Evolutionary conservation across 345 rosid species (phyloP).

Genomic region (Lumnitzera littorea): DNA sequence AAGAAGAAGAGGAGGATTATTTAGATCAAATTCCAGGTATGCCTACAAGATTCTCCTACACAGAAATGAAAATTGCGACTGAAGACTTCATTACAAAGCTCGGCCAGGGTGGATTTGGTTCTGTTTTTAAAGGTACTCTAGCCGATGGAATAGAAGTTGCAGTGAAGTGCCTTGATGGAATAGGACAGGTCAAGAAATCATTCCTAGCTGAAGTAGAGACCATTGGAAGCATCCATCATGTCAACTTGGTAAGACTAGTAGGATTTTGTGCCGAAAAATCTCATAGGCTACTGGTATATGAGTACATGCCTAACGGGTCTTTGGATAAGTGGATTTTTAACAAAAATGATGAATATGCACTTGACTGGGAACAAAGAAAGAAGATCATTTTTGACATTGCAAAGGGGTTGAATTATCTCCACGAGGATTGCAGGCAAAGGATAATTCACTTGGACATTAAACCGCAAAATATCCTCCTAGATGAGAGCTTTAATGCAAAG

Average conservation of each 20-base stretch:
- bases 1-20: conserved; percentile 11
- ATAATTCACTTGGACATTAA: conserved; percentile 12
- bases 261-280: conserved; percentile 22
- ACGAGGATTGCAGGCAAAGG: conserved; percentile 21
- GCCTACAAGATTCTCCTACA: conserved; percentile 19
- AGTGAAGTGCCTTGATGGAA: conserved; percentile 18
- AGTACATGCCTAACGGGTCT: conserved; percentile 21
- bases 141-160: conserved; percentile 18
- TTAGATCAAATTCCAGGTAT: conserved; percentile 11
- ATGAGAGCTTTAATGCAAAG: conserved; percentile 10
- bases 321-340: conserved; percentile 22
- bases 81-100: conserved; percentile 14
- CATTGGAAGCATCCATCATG: conserved; percentile 27
- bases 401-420: conserved; percentile 25
- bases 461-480: conserved; percentile 10
- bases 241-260: conserved; percentile 21
- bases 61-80: conserved; percentile 5
- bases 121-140: conserved; percentile 21
- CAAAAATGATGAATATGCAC: background rate
- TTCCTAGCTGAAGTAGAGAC: conserved; percentile 26
- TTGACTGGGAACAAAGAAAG: conserved; percentile 18
- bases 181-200: conserved; percentile 13
- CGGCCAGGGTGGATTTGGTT: conserved; percentile 31
- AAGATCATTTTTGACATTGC: conserved; percentile 25
- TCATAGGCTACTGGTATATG: conserved; percentile 17